These are phyloP conservation scores for Ochromonas danica DNA, from an alignment of 108 stramenopile species.

Conservation along the genomic window DNA sequence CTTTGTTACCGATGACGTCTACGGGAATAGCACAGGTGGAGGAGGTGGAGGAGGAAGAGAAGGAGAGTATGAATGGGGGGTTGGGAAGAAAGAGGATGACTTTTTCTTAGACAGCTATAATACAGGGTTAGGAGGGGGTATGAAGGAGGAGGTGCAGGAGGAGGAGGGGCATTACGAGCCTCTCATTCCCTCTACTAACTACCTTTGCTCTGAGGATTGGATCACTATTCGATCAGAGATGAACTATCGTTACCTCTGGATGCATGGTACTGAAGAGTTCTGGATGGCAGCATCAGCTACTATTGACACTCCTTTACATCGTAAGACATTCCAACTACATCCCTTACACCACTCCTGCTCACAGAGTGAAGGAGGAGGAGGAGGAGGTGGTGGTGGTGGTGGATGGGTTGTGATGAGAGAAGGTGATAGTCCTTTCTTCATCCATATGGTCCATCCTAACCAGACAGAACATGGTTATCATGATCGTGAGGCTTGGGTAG, in stretches of 20 bases:
- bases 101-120: conserved; percentile 28
- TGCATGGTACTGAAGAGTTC: background rate
- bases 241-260: conserved; percentile 35
- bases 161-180: background rate
- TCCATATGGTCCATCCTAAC: background rate
- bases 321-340: conserved; percentile 3
- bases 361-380: background rate
- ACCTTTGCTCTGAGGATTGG: background rate
- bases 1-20: too few species aligned
- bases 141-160: background rate
- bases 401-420: conserved; percentile 27
- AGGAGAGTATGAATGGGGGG: background rate
- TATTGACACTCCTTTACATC: conserved; percentile 29
- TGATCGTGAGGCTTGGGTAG: background rate
- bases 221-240: conserved; percentile 7
- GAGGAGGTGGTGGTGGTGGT: background rate
- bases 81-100: conserved; percentile 18
- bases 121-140: background rate
- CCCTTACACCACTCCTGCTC: background rate
- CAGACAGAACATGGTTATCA: background rate
- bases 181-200: background rate
- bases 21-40: too few species aligned
- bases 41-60: too few species aligned
- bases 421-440: background rate
- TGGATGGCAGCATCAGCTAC: conserved; percentile 30